Evolutionary conservation across 441 rosid genomes (phyloP), one percentile per base, ranked within the genome.

Genomic region (Mallotus japonicus): DNA sequence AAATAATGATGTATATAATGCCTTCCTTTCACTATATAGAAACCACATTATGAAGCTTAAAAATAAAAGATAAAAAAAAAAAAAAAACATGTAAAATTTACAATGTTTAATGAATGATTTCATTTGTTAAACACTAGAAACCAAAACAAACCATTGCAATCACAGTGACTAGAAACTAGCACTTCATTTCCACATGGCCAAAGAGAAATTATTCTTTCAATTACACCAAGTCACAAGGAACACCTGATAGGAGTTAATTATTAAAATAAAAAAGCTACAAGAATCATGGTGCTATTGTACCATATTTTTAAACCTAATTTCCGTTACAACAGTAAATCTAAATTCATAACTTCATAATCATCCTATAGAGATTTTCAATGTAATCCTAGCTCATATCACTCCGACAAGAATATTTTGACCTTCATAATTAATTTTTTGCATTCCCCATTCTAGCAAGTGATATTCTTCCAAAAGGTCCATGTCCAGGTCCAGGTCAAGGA

Each of bases 1-100:
- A 71, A 58, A 78, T 57, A 24, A 58, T 20, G 53, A 74, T 54
- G 17, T 32, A 61, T 28, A 67, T 6, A 60, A 17, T 32, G 16
- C n/a, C 67, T 37, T 68, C 17, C 56, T 22, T 13, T 12, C 32
- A 40, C n/a, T 15, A 50, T 57, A 55, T 4, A 5, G 37, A 8
- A 51, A 5, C 28, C 56, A 69, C 28, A 24, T 9, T 12, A 55
- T 20, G 51, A 58, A 34, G 3, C 15, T 24, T 37, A 34, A 34
- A 51, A 63, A 49, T 49, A 60, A 81, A 11, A 42, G 24, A 64
- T 20, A 47, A 54, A 46, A 13, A 44, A 34, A 22, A 46, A n/a
- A n/a, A n/a, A n/a, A n/a, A n/a, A n/a, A n/a, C 28, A 24, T 11
- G 8, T 6, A 55, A 49, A 65, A 13, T 5, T 11, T 42, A 0